Evolutionary conservation across 164 flowering plant species (phyloP), one percentile per base, ranked within the genome.

Genomic region (Magnolia changhungtana): DNA sequence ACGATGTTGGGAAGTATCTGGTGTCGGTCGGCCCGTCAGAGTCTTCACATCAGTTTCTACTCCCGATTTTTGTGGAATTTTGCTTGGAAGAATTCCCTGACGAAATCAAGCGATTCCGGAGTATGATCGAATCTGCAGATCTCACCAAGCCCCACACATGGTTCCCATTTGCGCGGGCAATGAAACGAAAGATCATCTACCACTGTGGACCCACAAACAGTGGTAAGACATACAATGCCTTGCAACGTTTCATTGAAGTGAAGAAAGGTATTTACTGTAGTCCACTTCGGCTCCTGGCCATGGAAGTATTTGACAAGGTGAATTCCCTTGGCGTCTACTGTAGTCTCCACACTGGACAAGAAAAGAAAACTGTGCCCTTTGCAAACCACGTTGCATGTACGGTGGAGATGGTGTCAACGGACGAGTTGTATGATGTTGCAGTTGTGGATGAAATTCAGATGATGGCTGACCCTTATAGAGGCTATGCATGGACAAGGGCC

Each of bases 151-250:
- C 97, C 8, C 93, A 95, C 67, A 89, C 97, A 1, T 95, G 98
- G 98, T 95, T 87, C 73, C 97, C 98, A 0, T 95, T 93, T 83
- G 97, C 98, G 18, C 85, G 96, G 76, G 97, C 94, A 1, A 95
- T 95, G 97, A 93, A 88, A 61, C 85, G 97, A 0, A 95, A 89
- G 88, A 90, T 95, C 52, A 61, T 95, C 5, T 95, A 95, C 80
- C 98, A 95, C 75, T 95, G 98, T 80, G 98, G 98, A 9, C 98
- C 97, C 0, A 95, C 98, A 19, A 93, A 95, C 76, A 93, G 98
- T 73, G 98, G 98, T 49, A 93, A 95, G 73, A 95, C 98, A 0
- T 95, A 93, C 78, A 95, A 90, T 85, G 97, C 97, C 16, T 78
- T 93, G 85, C 95, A 91, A 75, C 74, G 90, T 8, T 95, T 87